These are phyloP conservation scores for Mycena kentingensis DNA, from an alignment of 768 basidiomycete genomes.

Conservation along the genomic window DNA sequence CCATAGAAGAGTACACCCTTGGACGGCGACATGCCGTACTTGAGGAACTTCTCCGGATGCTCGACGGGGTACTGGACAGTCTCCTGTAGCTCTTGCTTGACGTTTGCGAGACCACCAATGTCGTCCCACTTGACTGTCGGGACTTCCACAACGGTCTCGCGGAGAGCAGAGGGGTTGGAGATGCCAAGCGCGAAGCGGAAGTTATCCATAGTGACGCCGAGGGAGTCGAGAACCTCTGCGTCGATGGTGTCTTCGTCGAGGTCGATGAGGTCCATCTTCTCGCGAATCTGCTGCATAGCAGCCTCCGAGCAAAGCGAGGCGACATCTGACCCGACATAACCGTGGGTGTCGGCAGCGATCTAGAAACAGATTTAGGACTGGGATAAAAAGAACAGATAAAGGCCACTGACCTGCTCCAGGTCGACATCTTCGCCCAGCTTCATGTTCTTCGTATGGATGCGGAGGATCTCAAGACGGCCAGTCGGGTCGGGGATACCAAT, in stretches of 20 bases:
- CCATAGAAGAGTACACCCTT: conserved; percentile 99
- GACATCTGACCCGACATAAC: conserved; percentile 98
- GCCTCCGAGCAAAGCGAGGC: conserved; percentile 98
- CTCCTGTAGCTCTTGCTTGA: conserved; percentile 98
- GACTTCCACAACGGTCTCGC: conserved; percentile 99
- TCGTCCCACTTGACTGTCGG: conserved; percentile 99
- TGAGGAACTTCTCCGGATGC: conserved; percentile 99
- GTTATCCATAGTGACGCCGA: conserved; percentile 99
- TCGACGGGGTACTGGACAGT: conserved; percentile 99
- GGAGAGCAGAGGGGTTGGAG: conserved; percentile 96
- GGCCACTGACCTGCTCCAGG: conserved; percentile 73
- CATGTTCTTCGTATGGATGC: conserved; percentile 99
- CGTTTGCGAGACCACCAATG: conserved; percentile 98
- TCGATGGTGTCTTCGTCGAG: conserved; percentile 98
- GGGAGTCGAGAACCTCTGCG: conserved; percentile 97
- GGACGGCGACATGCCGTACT: conserved; percentile 99
- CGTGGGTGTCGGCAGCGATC: conserved; percentile 99
- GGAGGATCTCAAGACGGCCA: conserved; percentile 96
- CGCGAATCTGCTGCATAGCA: conserved; percentile 99
- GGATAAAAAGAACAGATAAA: not conserved
- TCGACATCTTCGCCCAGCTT: conserved; percentile 96
- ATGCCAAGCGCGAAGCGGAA: conserved; percentile 98
- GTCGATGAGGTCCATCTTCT: conserved; percentile 99
- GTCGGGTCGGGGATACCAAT: conserved; percentile 99
- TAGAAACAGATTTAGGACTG: conserved; percentile 34